Base-by-base conservation (phyloP, 2,329 filamentous ascomycete genomes). In the Microdochium bolleyi region DNA sequence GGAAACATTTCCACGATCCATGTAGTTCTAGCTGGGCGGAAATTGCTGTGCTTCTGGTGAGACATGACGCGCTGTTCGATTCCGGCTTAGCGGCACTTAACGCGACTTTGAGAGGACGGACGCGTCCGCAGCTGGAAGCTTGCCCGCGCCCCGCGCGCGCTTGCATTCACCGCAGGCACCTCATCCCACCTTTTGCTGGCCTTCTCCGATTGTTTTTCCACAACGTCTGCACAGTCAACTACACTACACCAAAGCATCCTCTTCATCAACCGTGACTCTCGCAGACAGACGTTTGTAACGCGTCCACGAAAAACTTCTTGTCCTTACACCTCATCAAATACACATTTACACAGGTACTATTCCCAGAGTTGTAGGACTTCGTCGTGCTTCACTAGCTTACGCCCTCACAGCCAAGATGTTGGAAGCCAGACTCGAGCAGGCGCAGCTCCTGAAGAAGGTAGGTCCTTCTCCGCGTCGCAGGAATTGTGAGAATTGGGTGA, bases 381-480 rank as follows among this genome's bases (percentile, higher is more conserved):
- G 16, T 19, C 41, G 7, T 19, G 7, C 3, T 8, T 46, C 41
- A 19, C 5, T 19, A 8, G 19, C 41, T 46, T 19, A 46, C 41
- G 22, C 41, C 13, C 11, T 22, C 13, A 46, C 52, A 48, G 56
- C 66, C 78, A 77, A 69, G 58, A 82, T 97, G 92, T 85, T 99
- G 77, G 94, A 99, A 83, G 94, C 94, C 83, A 88, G 92, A 75
- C 83, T 99, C 73, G 88, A 94, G 71, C 92, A 97, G 80, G 92
- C 95, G 58, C 81, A 84, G 67, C 80, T 95, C 71, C 83, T 99
- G 70, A 99, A 99, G 81, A 96, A 94, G 88, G 91, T 92, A 73
- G 57, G 72, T 55, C 41, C 19, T 44, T 11, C 9, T 11, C 3
- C 24, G 3, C 13, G 3, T 16, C 13, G 10, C 49, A 4, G 7